Evolutionary conservation across 257 asterid species (phyloP).

Genomic region (Scutellaria minor): DNA sequence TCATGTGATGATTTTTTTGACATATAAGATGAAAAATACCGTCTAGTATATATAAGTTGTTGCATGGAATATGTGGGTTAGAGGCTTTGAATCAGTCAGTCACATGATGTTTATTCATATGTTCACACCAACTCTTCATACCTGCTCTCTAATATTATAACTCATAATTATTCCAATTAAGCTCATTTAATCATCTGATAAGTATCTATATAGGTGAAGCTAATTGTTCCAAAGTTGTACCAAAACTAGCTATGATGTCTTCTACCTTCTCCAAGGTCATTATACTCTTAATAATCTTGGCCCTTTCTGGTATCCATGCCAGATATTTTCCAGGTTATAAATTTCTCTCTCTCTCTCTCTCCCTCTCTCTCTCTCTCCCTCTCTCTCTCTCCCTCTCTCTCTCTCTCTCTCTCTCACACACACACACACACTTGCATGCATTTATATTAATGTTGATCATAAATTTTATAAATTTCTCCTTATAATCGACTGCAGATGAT

Average conservation of each 20-base stretch:
- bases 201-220: not conserved
- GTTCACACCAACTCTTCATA: too few species aligned
- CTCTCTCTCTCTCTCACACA: too few species aligned
- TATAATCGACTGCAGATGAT: slow-evolving; percentile 10
- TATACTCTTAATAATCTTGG: slow-evolving; percentile 3
- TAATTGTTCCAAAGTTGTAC: not conserved
- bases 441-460: not conserved
- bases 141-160: too few species aligned
- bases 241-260: not conserved
- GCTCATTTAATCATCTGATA: too few species aligned
- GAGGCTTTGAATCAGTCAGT: too few species aligned
- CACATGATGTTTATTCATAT: too few species aligned
- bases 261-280: not conserved
- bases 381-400: too few species aligned
- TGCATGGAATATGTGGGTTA: too few species aligned
- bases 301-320: slow-evolving; percentile 21
- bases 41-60: too few species aligned
- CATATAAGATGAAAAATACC: too few species aligned
- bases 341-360: not conserved
- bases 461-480: not conserved
- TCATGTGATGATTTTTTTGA: too few species aligned
- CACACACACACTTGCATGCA: not conserved
- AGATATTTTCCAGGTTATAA: slow-evolving; percentile 23
- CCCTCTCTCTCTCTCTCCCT: not conserved
- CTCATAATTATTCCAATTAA: too few species aligned